Percentiles rank a stretch among this genome's conserved stretches.
Conservation (phyloP, 805 yeast species). For the Candida xiaguanensis region DNA sequence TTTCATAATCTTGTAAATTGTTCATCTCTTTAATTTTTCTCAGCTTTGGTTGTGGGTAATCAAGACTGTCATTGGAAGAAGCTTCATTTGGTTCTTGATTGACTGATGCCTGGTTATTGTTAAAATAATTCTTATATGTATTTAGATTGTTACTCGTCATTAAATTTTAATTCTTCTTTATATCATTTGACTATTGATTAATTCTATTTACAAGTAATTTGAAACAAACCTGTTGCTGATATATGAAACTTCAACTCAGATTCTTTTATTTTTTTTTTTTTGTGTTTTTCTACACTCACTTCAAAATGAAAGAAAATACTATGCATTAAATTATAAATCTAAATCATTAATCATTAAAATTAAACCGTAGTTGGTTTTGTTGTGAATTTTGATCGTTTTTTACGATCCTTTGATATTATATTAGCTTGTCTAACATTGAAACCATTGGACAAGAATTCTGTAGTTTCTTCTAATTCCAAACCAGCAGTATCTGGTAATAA, state of each 20-base stretch:
- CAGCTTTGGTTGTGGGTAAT: background rate
- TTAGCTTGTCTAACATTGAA: slow-evolving; percentile 67
- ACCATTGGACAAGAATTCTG: slow-evolving; percentile 74
- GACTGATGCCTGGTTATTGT: background rate
- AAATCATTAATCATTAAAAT: background rate
- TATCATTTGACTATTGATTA: background rate
- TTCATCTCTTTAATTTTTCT: slow-evolving; percentile 21
- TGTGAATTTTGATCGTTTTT: slow-evolving; percentile 20
- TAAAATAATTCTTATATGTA: background rate
- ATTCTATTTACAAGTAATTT: slow-evolving; percentile 2
- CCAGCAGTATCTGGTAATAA: slow-evolving; percentile 92
- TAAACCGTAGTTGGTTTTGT: slow-evolving; percentile 2
- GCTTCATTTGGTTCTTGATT: too few relatives aligned
- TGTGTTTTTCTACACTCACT: background rate
- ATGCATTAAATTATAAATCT: background rate
- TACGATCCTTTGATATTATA: slow-evolving; percentile 34
- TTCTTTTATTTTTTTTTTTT: background rate
- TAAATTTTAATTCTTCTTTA: background rate
- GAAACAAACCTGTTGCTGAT: background rate
- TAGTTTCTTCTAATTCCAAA: slow-evolving; percentile 87
- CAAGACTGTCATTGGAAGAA: background rate
- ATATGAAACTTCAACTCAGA: background rate
- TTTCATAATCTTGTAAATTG: slow-evolving; percentile 25
- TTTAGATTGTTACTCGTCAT: slow-evolving; percentile 1
- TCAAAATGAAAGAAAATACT: background rate